Conservation (phyloP, 805 yeast genomes). For the Candida schatavii region DNA sequence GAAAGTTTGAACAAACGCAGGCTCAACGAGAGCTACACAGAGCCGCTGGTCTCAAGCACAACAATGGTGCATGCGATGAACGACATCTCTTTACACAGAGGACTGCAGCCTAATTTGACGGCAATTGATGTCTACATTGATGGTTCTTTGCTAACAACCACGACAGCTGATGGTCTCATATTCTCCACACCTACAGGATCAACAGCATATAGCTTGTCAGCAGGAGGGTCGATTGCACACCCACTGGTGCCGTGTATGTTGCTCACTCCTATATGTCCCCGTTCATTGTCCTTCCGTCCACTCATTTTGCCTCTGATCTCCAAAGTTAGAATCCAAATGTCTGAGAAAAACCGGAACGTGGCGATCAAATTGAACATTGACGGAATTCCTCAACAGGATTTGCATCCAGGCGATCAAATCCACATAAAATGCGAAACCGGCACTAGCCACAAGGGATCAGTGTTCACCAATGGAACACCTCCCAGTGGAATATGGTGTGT, state of each 20-base stretch:
- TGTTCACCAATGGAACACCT: conserved; percentile 34
- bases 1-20: conserved; percentile 7
- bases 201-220: conserved; percentile 83
- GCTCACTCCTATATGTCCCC: conserved; percentile 87
- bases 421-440: conserved; percentile 68
- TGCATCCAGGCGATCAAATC: conserved; percentile 75
- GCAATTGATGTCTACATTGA: conserved; percentile 83
- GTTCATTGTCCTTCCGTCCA: conserved; percentile 89
- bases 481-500: conserved; percentile 81
- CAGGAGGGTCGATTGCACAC: conserved; percentile 92
- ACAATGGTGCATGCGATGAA: conserved; percentile 79
- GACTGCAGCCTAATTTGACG: conserved; percentile 81
- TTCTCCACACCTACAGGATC: conserved; percentile 93
- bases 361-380: conserved; percentile 67
- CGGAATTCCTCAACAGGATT: conserved; percentile 71
- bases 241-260: conserved; percentile 82
- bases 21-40: conserved; percentile 13
- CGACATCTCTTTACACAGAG: conserved; percentile 85
- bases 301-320: conserved; percentile 76
- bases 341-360: conserved; percentile 43
- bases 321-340: conserved; percentile 62
- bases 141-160: conserved; percentile 79
- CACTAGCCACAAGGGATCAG: conserved; percentile 52
- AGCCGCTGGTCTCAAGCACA: conserved; percentile 16
- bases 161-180: conserved; percentile 88